Conservation (phyloP, 371 early-diverging fungal species). For the Mucor velutinosus region DNA sequence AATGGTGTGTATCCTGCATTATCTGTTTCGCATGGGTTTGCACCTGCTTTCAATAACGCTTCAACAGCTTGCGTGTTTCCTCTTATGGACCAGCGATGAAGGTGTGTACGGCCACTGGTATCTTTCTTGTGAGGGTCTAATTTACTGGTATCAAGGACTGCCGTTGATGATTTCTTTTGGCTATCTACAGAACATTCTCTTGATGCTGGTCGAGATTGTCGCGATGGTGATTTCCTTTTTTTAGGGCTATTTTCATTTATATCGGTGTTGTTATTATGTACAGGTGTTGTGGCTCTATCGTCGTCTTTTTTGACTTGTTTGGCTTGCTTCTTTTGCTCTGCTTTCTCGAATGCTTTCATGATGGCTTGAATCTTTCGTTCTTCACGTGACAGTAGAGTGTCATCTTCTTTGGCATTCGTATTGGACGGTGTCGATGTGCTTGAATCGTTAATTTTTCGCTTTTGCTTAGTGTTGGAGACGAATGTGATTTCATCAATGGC, state of each 20-base stretch:
- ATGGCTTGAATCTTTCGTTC: constrained; percentile 36
- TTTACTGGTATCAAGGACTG: constrained; percentile 18
- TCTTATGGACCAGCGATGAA: constrained; percentile 56
- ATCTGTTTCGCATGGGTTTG: constrained; percentile 71
- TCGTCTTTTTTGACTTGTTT: constrained; percentile 13
- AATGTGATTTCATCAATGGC: constrained; percentile 43
- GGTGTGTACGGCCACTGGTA: constrained; percentile 58
- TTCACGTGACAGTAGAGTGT: constrained; percentile 11
- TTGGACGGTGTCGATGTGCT: constrained; percentile 19
- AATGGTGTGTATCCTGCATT: constrained; percentile 79
- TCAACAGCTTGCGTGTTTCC: constrained; percentile 60
- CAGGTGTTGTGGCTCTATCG: background rate
- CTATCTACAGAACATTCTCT: constrained; percentile 37
- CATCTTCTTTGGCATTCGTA: constrained; percentile 9
- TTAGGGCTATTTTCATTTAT: constrained; percentile 9
- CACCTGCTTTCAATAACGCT: constrained; percentile 68
- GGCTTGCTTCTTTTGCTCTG: constrained; percentile 23
- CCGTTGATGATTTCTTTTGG: constrained; percentile 7
- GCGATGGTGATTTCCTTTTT: constrained; percentile 8
- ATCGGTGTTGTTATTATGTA: constrained; percentile 1
- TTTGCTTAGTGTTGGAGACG: constrained; percentile 41
- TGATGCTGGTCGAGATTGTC: constrained; percentile 23
- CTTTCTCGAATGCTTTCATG: constrained; percentile 34
- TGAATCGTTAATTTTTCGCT: constrained; percentile 12
- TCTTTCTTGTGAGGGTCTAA: constrained; percentile 54